A percentile compares a stretch with the other conserved stretches of the same genome.
These are phyloP conservation scores for Chamaenerion angustifolium DNA, from an alignment of 345 rosid species.

Conservation along the genomic window DNA sequence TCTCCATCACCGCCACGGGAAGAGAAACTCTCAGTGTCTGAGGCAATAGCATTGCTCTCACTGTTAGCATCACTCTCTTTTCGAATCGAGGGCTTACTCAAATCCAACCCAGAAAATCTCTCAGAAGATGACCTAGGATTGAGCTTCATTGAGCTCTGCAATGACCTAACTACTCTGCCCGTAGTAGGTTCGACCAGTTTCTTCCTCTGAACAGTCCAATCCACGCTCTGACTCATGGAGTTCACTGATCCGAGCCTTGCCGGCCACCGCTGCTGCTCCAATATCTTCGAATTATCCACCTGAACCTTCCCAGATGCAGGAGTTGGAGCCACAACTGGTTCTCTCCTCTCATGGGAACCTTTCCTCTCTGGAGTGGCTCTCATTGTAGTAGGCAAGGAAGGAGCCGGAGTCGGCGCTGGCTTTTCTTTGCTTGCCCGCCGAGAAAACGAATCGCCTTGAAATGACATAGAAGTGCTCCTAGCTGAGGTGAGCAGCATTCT, in stretches of 20 bases:
- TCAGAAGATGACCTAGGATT: slow-evolving; percentile 38
- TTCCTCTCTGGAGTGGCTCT: slow-evolving; percentile 71
- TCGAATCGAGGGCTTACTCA: slow-evolving; percentile 22
- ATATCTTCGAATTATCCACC: slow-evolving; percentile 44
- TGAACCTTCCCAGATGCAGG: slow-evolving; percentile 17
- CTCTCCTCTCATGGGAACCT: slow-evolving; percentile 10
- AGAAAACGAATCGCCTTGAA: slow-evolving; percentile 74
- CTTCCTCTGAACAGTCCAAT: slow-evolving; percentile 36
- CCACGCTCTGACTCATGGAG: slow-evolving; percentile 54
- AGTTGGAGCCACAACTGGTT: background rate
- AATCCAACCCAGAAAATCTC: slow-evolving; percentile 36
- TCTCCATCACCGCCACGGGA: slow-evolving; percentile 31
- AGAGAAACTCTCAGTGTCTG: slow-evolving; percentile 80
- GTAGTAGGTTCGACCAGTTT: slow-evolving; percentile 34
- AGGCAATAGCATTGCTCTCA: slow-evolving; percentile 18
- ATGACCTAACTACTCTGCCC: slow-evolving; percentile 39
- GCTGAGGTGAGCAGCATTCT: slow-evolving; percentile 54
- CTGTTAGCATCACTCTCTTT: slow-evolving; percentile 13
- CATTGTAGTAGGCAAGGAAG: slow-evolving; percentile 17
- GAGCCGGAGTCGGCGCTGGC: slow-evolving; percentile 33
- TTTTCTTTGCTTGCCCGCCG: slow-evolving; percentile 58
- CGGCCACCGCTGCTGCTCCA: slow-evolving; percentile 67
- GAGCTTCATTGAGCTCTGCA: slow-evolving; percentile 42
- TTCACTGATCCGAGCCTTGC: slow-evolving; percentile 36
- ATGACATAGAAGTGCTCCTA: slow-evolving; percentile 67